Evolutionary conservation across 1,284 basidiomycete genomes (phyloP).

Genomic region (Chalciporus sp.): DNA sequence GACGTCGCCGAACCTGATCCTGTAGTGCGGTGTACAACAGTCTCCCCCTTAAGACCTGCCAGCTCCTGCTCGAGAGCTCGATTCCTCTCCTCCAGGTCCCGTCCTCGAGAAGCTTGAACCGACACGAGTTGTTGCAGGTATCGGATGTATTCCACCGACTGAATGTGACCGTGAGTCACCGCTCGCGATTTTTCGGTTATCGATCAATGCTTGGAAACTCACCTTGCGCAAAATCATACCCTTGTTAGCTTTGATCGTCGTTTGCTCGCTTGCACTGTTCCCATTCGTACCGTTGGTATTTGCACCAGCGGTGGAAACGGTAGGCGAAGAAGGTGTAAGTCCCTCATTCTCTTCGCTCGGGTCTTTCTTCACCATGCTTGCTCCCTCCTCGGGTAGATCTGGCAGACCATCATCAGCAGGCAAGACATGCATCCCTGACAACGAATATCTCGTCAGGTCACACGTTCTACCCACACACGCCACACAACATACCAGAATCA

Average conservation of each 20-base stretch:
- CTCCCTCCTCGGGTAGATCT: conserved; percentile 33
- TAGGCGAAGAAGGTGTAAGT: conserved; percentile 17
- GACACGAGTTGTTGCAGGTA: conserved; percentile 84
- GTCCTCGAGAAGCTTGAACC: conserved; percentile 73
- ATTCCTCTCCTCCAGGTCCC: conserved; percentile 63
- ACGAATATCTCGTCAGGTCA: neutral
- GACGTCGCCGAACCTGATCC: conserved; percentile 9
- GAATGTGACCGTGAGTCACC: conserved; percentile 5
- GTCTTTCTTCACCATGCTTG: conserved; percentile 36
- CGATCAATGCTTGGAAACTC: neutral
- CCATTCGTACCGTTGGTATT: conserved; percentile 8
- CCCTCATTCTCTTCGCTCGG: conserved; percentile 31
- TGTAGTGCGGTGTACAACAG: conserved; percentile 10
- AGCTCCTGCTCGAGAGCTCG: conserved; percentile 30
- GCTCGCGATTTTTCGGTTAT: neutral
- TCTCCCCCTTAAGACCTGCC: conserved; percentile 22
- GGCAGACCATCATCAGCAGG: conserved; percentile 29
- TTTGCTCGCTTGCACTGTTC: conserved; percentile 30
- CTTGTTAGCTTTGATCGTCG: conserved; percentile 79
- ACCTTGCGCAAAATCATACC: conserved; percentile 83
- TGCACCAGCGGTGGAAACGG: conserved; percentile 6
- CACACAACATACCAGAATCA: conserved; percentile 26
- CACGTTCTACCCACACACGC: neutral
- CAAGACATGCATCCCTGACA: conserved; percentile 29
- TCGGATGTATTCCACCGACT: conserved; percentile 85